Evolutionary conservation across 805 yeast species (phyloP), one percentile per base, ranked within the genome.

Genomic region (Kluyveromyces aestuarii): DNA sequence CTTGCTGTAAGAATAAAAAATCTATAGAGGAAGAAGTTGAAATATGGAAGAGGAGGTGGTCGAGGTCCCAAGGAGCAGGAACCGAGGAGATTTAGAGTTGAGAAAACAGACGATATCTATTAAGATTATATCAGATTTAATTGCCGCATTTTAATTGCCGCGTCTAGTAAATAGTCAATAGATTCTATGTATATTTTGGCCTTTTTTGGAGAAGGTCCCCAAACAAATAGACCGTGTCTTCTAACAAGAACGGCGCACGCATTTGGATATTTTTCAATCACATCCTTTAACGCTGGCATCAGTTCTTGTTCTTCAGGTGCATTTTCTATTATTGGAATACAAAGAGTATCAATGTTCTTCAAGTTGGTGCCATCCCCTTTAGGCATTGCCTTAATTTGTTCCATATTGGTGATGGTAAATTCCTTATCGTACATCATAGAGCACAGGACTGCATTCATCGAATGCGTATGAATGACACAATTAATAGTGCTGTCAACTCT

Each of bases 131-230:
- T 8, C 36, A 30, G 25, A 17, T 27, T 89, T 48, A 79, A 64
- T 56, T 76, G 78, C 55, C 79, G 77, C 96, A 89, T 86, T 61
- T 84, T 84, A 37, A 90, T 77, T 1, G 93, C 96, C 55, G 90
- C 66, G 53, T 87, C 96, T 58, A 91, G 71, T 52, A 91, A 68
- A 62, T 90, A 91, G 60, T 91, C 97, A 51, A 91, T 80, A 16
- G 96, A 95, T 67, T 91, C 98, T 62, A 89, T 89, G 64, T 85
- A 84, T 13, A 91, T 77, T 67, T 91, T 91, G 44, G 97, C 96
- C 67, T 90, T 88, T 86, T 95, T 85, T 11, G 87, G 86, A 25
- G 76, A 80, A 57, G 84, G 87, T 21, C 97, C 97, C 97, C 97
- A 91, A n/a, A 89, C 96, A 62, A 83, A 91, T 41, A 91, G 82